phyloP scores from a whole-genome alignment of 1,139 yeast species.

The Hemisphaericaspora xylanilytica region DNA sequence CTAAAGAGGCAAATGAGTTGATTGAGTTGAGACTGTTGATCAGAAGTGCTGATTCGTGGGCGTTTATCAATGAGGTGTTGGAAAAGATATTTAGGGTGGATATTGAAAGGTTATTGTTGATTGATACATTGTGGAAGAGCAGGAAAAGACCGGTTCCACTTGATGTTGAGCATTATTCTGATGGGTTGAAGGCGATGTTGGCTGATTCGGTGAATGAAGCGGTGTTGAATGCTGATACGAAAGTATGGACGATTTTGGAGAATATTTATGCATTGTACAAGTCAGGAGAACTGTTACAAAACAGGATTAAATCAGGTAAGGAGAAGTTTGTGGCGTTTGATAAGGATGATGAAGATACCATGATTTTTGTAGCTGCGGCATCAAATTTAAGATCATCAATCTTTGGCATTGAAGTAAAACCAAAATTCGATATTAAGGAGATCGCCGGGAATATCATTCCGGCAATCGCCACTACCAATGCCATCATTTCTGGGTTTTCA shows the following conservation, averaged over 20 bases:
- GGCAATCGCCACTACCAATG: conserved; percentile 97
- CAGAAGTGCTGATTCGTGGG: conserved; percentile 23
- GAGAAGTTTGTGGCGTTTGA: conserved; percentile 68
- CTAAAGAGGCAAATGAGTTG: conserved; percentile 75
- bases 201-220: conserved; percentile 13
- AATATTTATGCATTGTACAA: conserved; percentile 59
- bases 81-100: conserved; percentile 63
- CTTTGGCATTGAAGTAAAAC: conserved; percentile 68
- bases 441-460: conserved; percentile 98
- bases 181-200: conserved; percentile 17
- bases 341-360: conserved; percentile 90
- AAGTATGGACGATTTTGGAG: conserved; percentile 60
- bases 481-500: conserved; percentile 88
- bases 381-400: conserved; percentile 77
- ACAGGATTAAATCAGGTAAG: conserved; percentile 40
- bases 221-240: conserved; percentile 53
- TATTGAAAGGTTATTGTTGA: conserved; percentile 65
- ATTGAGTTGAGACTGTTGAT: conserved; percentile 56
- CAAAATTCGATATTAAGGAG: conserved; percentile 86
- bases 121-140: conserved; percentile 78
- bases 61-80: conserved; percentile 43
- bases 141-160: conserved; percentile 69
- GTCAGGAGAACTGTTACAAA: conserved; percentile 50
- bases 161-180: conserved; percentile 22
- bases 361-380: conserved; percentile 84